Evolutionary conservation across 129 eudicot species (phyloP), one percentile per base, ranked within the genome.

Genomic region (Artemisia annua): DNA sequence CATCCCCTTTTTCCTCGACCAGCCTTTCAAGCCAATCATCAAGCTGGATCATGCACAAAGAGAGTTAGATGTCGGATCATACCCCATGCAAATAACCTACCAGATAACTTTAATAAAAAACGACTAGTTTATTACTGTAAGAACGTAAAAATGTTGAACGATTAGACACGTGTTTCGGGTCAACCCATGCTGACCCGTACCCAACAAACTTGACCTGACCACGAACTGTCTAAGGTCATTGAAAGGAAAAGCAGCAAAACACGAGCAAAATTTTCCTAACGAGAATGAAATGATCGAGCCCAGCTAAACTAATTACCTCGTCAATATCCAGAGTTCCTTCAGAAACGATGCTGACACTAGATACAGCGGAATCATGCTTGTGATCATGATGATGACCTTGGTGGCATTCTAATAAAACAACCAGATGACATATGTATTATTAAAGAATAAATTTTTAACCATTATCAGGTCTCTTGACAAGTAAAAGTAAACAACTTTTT

Each of bases 1-100:
- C 95, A 22, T 93, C 98, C 24, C 98, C 98, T 67, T 93, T 93
- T 69, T 93, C 96, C 69, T 89, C 98, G 22, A 87, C 80, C 74
- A 89, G 72, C 76, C 92, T 84, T 79, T 93, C 98, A 64, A 93
- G 97, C 96, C 98, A 93, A 84, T 93, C 98, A 79, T 93, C 96
- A 70, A 93, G 85, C 98, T 93, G 72, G 39, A 61, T 28, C 48
- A 74, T 12, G 79, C 15, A 53, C 24, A 32, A 48, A 28, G 17
- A 8, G n/a, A 19, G 46, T 70, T 52, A 66, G 56, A 26, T 28
- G 49, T 48, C 10, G 6, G 28, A 73, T 62, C 43, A 35, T 35
- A 35, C 43, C 5, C 7, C 43, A 6, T 35, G 43, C 43, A 35
- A 35, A 35, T 35, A 1, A 35, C 43, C 43, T 35, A 35, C 8